Evolutionary conservation across 257 asterid genomes (phyloP).

Genomic region (Solanum clarkiae): DNA sequence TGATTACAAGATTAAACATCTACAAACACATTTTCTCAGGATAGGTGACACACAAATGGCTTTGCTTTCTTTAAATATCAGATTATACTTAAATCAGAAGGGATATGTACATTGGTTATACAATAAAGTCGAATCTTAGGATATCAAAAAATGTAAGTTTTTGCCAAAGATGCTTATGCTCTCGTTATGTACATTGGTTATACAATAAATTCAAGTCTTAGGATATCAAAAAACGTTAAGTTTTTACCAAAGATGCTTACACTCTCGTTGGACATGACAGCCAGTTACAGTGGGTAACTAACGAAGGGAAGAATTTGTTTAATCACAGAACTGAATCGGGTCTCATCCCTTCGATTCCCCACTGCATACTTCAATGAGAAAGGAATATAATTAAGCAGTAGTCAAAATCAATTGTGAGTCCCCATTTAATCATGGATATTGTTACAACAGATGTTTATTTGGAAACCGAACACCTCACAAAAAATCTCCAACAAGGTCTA

Average conservation of each 20-base stretch:
- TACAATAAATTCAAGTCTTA: neutral
- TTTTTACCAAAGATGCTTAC: neutral
- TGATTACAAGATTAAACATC: neutral
- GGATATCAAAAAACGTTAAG: neutral
- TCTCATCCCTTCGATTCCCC: too few relatives aligned
- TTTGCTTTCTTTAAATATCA: neutral
- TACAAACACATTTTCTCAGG: neutral
- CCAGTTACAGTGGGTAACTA: neutral
- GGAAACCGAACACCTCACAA: neutral
- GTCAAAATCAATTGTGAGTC: neutral
- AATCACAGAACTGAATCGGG: neutral
- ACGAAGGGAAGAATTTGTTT: neutral
- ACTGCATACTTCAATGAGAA: too few relatives aligned
- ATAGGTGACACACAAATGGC: neutral
- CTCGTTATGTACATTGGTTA: neutral
- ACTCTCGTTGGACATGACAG: neutral
- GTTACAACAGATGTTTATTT: neutral
- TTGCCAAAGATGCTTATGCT: neutral
- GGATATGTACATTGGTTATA: neutral
- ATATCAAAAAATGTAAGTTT: neutral
- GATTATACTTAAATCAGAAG: neutral
- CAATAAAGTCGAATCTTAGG: neutral
- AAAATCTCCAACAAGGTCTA: neutral
- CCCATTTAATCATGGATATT: neutral
- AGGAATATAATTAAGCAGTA: neutral